Evolutionary conservation across 345 rosid species (phyloP).

Genomic region (Salix arbutifolia): DNA sequence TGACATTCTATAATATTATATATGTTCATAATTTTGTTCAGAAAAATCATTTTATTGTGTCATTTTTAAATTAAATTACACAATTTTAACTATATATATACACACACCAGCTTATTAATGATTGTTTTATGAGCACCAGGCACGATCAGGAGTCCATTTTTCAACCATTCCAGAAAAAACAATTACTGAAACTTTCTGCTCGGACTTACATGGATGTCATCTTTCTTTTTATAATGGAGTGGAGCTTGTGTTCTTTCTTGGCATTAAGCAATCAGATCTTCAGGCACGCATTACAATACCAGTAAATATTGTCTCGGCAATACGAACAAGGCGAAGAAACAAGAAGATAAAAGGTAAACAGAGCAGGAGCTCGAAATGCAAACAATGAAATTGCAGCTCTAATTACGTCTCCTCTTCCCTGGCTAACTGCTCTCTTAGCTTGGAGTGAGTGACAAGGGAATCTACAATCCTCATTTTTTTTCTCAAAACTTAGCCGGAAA

Average conservation of each 20-base stretch:
- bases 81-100: no score
- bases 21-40: no score
- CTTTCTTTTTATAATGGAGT: background rate
- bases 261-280: background rate
- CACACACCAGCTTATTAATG: background rate
- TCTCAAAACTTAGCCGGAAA: conserved; percentile 9
- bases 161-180: background rate
- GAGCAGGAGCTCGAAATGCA: conserved; percentile 28
- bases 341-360: conserved; percentile 32
- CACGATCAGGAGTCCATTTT: background rate
- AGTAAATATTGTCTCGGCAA: background rate
- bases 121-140: background rate
- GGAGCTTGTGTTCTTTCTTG: background rate
- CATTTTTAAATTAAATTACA: no score
- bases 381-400: conserved; percentile 32
- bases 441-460: conserved; percentile 23
- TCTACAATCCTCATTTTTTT: conserved; percentile 16
- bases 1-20: no score
- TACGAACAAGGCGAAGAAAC: conserved; percentile 24
- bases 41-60: no score
- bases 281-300: no score
- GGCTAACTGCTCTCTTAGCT: conserved; percentile 36
- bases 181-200: background rate
- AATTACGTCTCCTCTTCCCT: background rate
- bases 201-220: background rate